phyloP scores from a whole-genome alignment of 1,284 basidiomycete species.

The Flammula alnicola region DNA sequence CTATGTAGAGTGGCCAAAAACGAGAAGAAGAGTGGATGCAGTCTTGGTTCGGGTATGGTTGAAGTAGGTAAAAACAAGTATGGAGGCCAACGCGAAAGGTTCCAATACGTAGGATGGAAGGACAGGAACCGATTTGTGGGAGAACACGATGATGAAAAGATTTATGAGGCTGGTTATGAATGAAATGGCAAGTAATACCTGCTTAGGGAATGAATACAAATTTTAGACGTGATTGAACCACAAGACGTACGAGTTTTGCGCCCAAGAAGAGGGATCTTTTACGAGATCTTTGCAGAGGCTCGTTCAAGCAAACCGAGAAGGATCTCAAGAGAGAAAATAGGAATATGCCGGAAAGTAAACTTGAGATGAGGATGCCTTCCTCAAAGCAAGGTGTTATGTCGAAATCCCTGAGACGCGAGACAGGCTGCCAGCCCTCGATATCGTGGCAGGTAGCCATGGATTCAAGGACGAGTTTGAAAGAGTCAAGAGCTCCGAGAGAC shows the following conservation, averaged over 20 bases:
- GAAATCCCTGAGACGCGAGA: slow-evolving; percentile 68
- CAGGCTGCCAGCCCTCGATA: slow-evolving; percentile 65
- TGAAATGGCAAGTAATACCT: slow-evolving; percentile 53
- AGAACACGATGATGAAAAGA: slow-evolving; percentile 39
- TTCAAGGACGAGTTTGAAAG: too few species aligned
- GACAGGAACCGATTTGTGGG: slow-evolving; percentile 50
- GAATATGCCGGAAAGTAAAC: slow-evolving; percentile 54
- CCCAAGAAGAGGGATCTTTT: slow-evolving; percentile 56
- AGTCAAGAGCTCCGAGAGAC: too few species aligned
- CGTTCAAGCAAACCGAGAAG: slow-evolving; percentile 30
- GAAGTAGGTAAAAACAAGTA: slow-evolving; percentile 56
- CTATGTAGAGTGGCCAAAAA: slow-evolving; percentile 85
- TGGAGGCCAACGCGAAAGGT: slow-evolving; percentile 50
- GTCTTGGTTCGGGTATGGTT: slow-evolving; percentile 82
- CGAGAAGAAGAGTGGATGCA: slow-evolving; percentile 77
- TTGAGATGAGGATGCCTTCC: slow-evolving; percentile 66
- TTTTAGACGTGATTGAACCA: neutral
- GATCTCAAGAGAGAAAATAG: slow-evolving; percentile 46
- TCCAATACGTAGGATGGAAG: slow-evolving; percentile 64
- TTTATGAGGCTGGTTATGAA: slow-evolving; percentile 45
- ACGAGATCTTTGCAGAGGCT: slow-evolving; percentile 26
- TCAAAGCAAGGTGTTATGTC: slow-evolving; percentile 89
- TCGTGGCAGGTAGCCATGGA: slow-evolving; percentile 53
- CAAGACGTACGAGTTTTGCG: slow-evolving; percentile 64
- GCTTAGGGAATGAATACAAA: slow-evolving; percentile 10